Conservation (phyloP, 768 basidiomycete genomes). For the Hysterangium stoloniferum region DNA sequence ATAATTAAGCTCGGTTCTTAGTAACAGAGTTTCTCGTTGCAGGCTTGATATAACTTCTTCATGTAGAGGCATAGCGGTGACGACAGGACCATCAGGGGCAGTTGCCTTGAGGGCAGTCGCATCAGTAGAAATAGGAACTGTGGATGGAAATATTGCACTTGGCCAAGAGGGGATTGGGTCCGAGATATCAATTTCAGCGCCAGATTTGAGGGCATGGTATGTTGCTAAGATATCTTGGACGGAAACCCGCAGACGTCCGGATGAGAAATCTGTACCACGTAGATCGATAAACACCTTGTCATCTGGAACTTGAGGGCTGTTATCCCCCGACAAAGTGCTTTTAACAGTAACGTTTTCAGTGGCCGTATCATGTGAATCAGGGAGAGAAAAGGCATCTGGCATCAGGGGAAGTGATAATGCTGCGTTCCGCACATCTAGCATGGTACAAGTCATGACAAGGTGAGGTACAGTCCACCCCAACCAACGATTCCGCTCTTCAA, state of each 20-base stretch:
- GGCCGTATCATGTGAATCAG: conserved; percentile 1
- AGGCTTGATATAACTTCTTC: conserved; percentile 59
- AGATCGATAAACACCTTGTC: background rate
- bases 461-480: conserved; percentile 49
- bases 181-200: conserved; percentile 53
- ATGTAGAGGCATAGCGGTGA: conserved; percentile 32
- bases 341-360: background rate
- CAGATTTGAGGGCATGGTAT: conserved; percentile 66
- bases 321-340: background rate
- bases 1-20: conserved; percentile 79
- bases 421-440: conserved; percentile 57
- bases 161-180: conserved; percentile 49
- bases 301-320: background rate
- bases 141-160: conserved; percentile 31
- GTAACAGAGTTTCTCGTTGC: conserved; percentile 66
- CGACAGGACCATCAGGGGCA: conserved; percentile 1
- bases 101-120: background rate
- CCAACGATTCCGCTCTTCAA: conserved; percentile 63
- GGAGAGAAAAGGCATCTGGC: conserved; percentile 1
- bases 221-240: conserved; percentile 70
- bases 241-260: conserved; percentile 36
- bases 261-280: background rate
- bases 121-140: conserved; percentile 19
- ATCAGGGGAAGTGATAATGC: conserved; percentile 24
- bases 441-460: conserved; percentile 59